A percentile compares a stretch with the other conserved stretches of the same genome.
Conservation (phyloP, 1,284 basidiomycete species). For the Boletellus deceptivus region DNA sequence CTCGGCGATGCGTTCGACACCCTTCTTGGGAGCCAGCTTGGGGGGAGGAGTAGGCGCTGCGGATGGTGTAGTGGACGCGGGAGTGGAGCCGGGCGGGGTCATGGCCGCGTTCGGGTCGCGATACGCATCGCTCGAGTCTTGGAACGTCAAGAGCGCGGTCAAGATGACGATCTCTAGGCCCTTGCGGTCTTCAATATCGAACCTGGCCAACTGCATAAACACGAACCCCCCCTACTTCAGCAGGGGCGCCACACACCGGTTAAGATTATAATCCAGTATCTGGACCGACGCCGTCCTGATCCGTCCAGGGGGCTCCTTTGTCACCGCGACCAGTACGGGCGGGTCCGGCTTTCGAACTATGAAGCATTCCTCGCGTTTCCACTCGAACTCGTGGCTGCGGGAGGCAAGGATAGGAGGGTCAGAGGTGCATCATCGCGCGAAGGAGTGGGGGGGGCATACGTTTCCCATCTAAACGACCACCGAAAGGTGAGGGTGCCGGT, state of each 20-base stretch:
- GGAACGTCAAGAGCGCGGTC: conserved; percentile 72
- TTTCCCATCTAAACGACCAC: conserved; percentile 80
- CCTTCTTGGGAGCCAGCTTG: conserved; percentile 59
- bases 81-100: conserved; percentile 9
- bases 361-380: conserved; percentile 79
- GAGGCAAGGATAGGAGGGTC: too few species aligned
- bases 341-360: conserved; percentile 83
- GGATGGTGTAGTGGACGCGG: too few species aligned
- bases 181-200: conserved; percentile 79
- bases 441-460: conserved; percentile 50
- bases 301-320: conserved; percentile 68
- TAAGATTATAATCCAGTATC: conserved; percentile 82
- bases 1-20: conserved; percentile 65
- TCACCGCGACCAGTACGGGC: conserved; percentile 76
- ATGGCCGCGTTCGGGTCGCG: conserved; percentile 32
- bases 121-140: conserved; percentile 64
- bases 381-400: conserved; percentile 73
- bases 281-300: conserved; percentile 69
- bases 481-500: conserved; percentile 72
- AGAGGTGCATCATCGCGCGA: background rate
- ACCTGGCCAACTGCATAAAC: conserved; percentile 45
- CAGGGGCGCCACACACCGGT: conserved; percentile 45
- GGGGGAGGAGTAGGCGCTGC: too few species aligned
- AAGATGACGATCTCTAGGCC: conserved; percentile 80
- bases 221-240: background rate